These are phyloP conservation scores for Backusella morwellensis DNA, from an alignment of 192 early-diverging fungal genomes.

Conservation along the genomic window DNA sequence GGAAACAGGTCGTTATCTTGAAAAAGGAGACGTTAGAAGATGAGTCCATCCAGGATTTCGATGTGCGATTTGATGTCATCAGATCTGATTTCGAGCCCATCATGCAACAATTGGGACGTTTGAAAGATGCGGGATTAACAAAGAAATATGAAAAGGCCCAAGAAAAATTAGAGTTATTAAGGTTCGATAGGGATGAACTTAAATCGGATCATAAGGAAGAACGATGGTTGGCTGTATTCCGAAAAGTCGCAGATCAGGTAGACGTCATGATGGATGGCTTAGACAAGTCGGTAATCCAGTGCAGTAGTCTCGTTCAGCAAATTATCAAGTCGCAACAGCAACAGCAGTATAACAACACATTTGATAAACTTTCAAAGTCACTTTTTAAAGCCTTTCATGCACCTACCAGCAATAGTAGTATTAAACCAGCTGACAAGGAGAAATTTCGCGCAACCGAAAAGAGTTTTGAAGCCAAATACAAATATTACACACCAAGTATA, in stretches of 20 bases:
- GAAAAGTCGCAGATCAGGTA: conserved; percentile 52
- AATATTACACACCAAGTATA: conserved; percentile 57
- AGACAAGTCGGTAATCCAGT: conserved; percentile 49
- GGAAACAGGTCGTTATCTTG: conserved; percentile 16
- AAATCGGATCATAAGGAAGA: conserved; percentile 61
- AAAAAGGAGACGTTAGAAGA: conserved; percentile 5
- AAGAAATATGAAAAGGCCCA: conserved; percentile 35
- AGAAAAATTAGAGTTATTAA: conserved; percentile 50
- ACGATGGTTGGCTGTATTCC: conserved; percentile 55
- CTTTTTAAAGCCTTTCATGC: conserved; percentile 12
- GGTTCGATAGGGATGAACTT: conserved; percentile 48
- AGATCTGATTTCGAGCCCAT: background rate
- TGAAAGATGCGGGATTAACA: conserved; percentile 11
- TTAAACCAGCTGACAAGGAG: conserved; percentile 38
- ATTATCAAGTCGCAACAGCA: conserved; percentile 23
- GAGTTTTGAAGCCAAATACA: conserved; percentile 55
- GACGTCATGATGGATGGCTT: conserved; percentile 58
- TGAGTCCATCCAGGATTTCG: background rate
- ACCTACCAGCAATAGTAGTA: background rate
- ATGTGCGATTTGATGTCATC: background rate
- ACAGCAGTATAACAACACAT: background rate
- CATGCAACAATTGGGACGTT: background rate
- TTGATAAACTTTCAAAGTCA: conserved; percentile 25
- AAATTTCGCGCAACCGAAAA: conserved; percentile 47
- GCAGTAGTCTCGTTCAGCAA: conserved; percentile 30